A percentile compares a stretch with the other conserved stretches of the same genome.
phyloP scores from a whole-genome alignment of 345 rosid species.

The Camelina sativa region DNA sequence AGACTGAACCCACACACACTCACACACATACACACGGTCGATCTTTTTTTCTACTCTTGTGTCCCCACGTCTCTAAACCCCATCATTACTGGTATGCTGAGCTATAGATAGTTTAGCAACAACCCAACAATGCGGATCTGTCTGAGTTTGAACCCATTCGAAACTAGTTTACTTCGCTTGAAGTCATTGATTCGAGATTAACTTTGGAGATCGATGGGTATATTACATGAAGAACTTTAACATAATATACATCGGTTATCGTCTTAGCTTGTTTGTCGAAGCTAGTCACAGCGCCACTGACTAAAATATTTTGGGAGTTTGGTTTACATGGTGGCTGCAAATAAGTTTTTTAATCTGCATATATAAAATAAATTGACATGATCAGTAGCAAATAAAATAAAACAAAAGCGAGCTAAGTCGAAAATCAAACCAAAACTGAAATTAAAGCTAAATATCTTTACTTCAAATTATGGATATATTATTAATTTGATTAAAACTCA shows the following conservation, averaged over 20 bases:
- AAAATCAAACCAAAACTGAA: background rate
- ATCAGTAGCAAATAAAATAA: background rate
- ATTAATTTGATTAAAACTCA: background rate
- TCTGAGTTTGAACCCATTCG: conserved; percentile 19
- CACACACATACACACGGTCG: conserved; percentile 45
- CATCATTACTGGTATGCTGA: conserved; percentile 42
- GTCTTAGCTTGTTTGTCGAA: background rate
- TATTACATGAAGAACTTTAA: background rate
- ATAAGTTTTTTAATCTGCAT: background rate
- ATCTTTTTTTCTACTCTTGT: conserved; percentile 36
- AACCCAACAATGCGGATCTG: conserved; percentile 36
- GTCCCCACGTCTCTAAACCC: conserved; percentile 37
- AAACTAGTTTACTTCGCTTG: conserved; percentile 17
- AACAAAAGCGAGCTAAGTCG: background rate
- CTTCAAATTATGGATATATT: background rate
- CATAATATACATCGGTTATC: background rate
- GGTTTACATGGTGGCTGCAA: background rate
- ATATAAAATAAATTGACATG: background rate
- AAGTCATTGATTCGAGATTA: background rate
- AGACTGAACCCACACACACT: conserved; percentile 42
- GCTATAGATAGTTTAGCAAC: conserved; percentile 20
- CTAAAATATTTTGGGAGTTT: background rate
- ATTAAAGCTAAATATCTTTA: background rate
- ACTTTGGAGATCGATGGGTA: conserved; percentile 8
- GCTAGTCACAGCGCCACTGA: background rate